Percentiles rank a stretch among this genome's conserved stretches.
Evolutionary conservation across 2,329 filamentous ascomycete species (phyloP).

Genomic region (Xylariaceae sp.): DNA sequence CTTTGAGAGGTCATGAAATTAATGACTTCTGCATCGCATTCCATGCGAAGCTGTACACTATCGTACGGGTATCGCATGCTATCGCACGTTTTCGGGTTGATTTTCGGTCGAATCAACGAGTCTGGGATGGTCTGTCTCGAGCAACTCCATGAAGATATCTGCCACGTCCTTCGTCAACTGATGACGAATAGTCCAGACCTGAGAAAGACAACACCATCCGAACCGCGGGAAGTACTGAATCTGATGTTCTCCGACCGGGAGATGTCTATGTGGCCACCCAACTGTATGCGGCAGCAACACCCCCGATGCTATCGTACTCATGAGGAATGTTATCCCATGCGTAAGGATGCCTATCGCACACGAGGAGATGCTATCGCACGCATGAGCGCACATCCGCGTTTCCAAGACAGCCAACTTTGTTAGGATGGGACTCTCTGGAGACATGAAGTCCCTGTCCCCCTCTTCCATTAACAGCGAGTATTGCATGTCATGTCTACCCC

Average conservation of each 20-base stretch:
- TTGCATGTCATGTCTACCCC: constrained; percentile 17
- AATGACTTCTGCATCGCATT: constrained; percentile 16
- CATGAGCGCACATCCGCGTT: constrained; percentile 18
- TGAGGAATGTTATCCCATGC: constrained; percentile 2
- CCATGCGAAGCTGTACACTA: constrained; percentile 10
- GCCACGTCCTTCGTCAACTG: constrained; percentile 18
- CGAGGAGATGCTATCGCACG: constrained; percentile 13
- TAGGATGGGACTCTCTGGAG: constrained; percentile 15
- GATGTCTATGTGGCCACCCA: constrained; percentile 31
- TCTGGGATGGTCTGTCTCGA: constrained; percentile 20
- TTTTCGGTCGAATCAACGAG: constrained; percentile 16
- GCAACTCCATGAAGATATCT: constrained; percentile 18
- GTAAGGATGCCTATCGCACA: too few relatives aligned
- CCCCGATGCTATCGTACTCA: too few relatives aligned
- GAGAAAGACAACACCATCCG: constrained; percentile 12
- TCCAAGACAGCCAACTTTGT: constrained; percentile 8
- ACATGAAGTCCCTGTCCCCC: constrained; percentile 7
- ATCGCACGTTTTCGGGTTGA: constrained; percentile 21
- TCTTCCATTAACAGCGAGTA: constrained; percentile 12
- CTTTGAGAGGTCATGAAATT: constrained; percentile 8
- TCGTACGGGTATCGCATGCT: constrained; percentile 1
- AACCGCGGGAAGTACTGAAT: constrained; percentile 22
- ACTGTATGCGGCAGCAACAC: constrained; percentile 28
- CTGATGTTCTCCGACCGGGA: constrained; percentile 29
- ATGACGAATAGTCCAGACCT: constrained; percentile 19